Evolutionary conservation across 495 filamentous ascomycete genomes (phyloP).

Genomic region (Xylaria curta): DNA sequence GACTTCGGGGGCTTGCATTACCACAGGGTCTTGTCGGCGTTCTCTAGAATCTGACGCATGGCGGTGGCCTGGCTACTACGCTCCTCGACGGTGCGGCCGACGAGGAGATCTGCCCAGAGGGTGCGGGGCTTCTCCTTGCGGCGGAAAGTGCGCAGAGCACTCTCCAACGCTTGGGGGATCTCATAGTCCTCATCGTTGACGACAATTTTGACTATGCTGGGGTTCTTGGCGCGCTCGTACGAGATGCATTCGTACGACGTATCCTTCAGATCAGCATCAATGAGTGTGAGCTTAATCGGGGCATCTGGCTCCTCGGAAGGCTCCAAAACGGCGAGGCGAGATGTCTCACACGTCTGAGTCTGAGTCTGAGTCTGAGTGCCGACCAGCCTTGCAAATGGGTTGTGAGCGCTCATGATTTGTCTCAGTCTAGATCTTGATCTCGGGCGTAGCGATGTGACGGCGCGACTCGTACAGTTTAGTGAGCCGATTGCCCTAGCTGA

Average conservation of each 20-base stretch:
- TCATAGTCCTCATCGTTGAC: conserved; percentile 28
- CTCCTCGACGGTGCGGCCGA: conserved; percentile 33
- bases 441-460: neutral
- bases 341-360: neutral
- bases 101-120: conserved; percentile 37
- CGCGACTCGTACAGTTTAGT: neutral
- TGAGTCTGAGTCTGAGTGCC: neutral
- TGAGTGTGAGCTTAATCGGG: conserved; percentile 31
- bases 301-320: conserved; percentile 29
- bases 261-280: conserved; percentile 28
- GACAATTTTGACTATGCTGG: conserved; percentile 13
- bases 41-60: conserved; percentile 28
- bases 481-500: neutral
- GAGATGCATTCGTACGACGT: conserved; percentile 39
- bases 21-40: conserved; percentile 36
- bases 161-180: conserved; percentile 31
- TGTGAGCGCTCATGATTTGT: conserved; percentile 13
- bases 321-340: conserved; percentile 31
- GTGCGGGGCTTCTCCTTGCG: conserved; percentile 34
- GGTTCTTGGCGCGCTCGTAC: conserved; percentile 30
- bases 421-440: neutral
- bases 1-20: no score
- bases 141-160: conserved; percentile 34
- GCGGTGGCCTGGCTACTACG: conserved; percentile 26
- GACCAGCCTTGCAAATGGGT: conserved; percentile 6